Base-by-base conservation (phyloP, 2,329 filamentous ascomycete genomes). In the Fonsecaea pedrosoi region DNA sequence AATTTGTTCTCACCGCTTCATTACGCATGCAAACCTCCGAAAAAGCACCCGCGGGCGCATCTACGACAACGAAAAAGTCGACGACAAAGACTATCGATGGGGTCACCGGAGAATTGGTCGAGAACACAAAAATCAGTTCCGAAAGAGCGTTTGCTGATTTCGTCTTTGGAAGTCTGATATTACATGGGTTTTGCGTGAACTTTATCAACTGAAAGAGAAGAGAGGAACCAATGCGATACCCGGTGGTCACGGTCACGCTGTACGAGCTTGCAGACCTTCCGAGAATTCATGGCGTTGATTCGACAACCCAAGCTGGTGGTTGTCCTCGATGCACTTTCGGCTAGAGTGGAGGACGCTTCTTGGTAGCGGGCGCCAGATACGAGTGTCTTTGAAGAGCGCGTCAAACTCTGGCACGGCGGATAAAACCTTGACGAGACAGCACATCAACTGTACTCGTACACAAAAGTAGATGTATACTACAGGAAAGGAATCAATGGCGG, bases 171-270 rank as follows among this genome's bases (percentile, higher is more conserved):
- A 97, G 94, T 79, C 79, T 99, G 78, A 92, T 98, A 78, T 82
- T 98, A 79, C 95, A 99, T 83, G 97, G 98, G 83, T 99, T 99
- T 85, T 97, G 94, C 82, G 89, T 98, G 78, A 99, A 99, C 86
- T 99, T 99, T 81, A 98, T 99, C 84, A 99, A 99, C 86, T 99
- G 45, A 54, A 37, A 35, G 53, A 37, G 53, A n/a, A 35, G 45
- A 25, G 45, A 50, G 10, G 18, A 13, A 25, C 45, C 8, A 50
- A 25, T 7, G 1, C 9, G 18, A 18, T 18, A n/a, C 40, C 12
- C 12, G 12, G 25, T 25, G 25, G n/a, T 18, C 7, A 10, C 4
- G 7, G 9, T 21, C n/a, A 18, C 1, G 15, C 18, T 45, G 40
- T 45, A 6, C 6, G 1, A 7, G n/a, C 40, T 18, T 45, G 15